phyloP scores from a whole-genome alignment of 768 basidiomycete genomes.

The Roridomyces roridus region DNA sequence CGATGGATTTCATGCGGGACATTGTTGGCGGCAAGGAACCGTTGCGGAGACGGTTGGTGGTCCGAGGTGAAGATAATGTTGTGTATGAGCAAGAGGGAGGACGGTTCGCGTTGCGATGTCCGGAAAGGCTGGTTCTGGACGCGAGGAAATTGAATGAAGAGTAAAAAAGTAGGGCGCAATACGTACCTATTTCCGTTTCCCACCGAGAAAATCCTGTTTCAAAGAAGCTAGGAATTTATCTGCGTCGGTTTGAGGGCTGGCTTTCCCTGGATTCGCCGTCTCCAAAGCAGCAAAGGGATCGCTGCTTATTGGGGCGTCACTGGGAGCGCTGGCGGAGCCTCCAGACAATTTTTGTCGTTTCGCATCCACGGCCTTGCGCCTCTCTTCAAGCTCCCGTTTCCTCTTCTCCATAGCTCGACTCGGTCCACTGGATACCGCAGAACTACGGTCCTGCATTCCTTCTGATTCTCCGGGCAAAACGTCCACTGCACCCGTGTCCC shows the following conservation, averaged over 20 bases:
- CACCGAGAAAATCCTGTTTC: conserved; percentile 61
- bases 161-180: conserved; percentile 33
- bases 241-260: conserved; percentile 44
- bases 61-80: conserved; percentile 16
- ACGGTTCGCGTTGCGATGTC: conserved; percentile 54
- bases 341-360: conserved; percentile 63
- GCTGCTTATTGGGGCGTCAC: not conserved
- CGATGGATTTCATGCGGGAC: conserved; percentile 53
- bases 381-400: conserved; percentile 75
- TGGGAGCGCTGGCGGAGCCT: conserved; percentile 19
- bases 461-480: conserved; percentile 75
- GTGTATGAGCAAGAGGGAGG: conserved; percentile 47
- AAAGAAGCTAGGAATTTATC: conserved; percentile 72
- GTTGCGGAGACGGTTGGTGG: conserved; percentile 36
- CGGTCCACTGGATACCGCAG: conserved; percentile 31
- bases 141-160: conserved; percentile 27
- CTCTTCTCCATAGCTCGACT: conserved; percentile 76
- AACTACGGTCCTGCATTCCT: conserved; percentile 62
- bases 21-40: conserved; percentile 49
- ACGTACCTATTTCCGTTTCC: conserved; percentile 45
- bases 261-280: conserved; percentile 36
- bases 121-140: conserved; percentile 51
- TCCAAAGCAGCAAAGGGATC: conserved; percentile 64
- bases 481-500: conserved; percentile 66
- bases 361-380: conserved; percentile 65